Evolutionary conservation across 1,284 basidiomycete species (phyloP).

Genomic region (Leccinum subrobustum): DNA sequence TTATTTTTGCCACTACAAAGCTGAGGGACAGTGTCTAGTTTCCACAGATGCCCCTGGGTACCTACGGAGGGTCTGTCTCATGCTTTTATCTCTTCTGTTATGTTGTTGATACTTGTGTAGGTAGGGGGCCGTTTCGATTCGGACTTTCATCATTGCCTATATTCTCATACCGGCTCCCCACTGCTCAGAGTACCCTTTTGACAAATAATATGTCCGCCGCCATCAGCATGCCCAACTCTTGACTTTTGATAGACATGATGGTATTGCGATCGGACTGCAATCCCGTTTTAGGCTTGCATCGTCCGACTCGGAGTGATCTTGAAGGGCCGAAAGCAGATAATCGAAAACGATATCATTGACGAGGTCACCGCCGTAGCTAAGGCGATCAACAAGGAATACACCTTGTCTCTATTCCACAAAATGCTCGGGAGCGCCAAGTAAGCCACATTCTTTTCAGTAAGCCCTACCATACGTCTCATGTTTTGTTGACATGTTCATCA

Average conservation of each 20-base stretch:
- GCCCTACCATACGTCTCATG: conserved; percentile 14
- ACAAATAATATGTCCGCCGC: conserved; percentile 75
- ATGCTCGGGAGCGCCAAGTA: conserved; percentile 69
- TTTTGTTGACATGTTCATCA: conserved; percentile 1
- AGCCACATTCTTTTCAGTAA: conserved; percentile 50
- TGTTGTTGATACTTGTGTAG: conserved; percentile 41
- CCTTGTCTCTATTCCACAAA: conserved; percentile 48
- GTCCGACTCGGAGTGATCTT: conserved; percentile 77
- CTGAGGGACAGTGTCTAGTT: conserved; percentile 74
- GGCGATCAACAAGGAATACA: conserved; percentile 53
- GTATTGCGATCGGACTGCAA: conserved; percentile 4
- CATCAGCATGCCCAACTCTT: conserved; percentile 82
- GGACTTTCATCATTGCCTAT: conserved; percentile 74
- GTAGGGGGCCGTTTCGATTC: conserved; percentile 80
- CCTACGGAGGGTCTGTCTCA: conserved; percentile 64
- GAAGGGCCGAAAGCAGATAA: conserved; percentile 93
- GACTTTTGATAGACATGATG: conserved; percentile 64
- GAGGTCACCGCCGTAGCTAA: conserved; percentile 76
- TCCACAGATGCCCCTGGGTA: conserved; percentile 82
- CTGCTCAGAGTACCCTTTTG: conserved; percentile 77
- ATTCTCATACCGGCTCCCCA: conserved; percentile 67
- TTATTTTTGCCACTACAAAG: conserved; percentile 80
- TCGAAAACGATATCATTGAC: conserved; percentile 88
- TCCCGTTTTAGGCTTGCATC: conserved; percentile 76
- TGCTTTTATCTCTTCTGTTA: not conserved